Conservation (phyloP, 768 basidiomycete genomes). For the Rhizopogon rudus region DNA sequence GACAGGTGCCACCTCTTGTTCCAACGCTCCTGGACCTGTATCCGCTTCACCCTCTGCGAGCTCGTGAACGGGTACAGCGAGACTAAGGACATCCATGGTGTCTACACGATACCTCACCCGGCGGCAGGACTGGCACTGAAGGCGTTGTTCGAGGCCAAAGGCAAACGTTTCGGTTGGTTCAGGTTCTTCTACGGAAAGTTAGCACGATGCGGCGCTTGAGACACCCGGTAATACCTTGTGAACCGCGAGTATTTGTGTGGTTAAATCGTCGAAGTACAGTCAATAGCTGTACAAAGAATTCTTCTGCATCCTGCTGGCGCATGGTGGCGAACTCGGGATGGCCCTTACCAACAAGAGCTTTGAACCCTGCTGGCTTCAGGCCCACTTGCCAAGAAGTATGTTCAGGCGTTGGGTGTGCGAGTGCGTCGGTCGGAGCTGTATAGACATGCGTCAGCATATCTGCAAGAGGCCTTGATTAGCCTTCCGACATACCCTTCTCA, state of each 20-base stretch:
- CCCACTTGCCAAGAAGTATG: conserved; percentile 59
- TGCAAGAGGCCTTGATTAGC: conserved; percentile 4
- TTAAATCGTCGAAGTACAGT: conserved; percentile 65
- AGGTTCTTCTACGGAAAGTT: conserved; percentile 6
- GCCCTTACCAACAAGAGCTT: conserved; percentile 84
- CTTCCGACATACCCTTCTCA: conserved; percentile 8
- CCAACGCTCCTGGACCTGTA: conserved; percentile 3
- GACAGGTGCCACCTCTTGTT: neutral
- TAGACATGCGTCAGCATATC: conserved; percentile 8
- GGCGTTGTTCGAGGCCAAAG: conserved; percentile 81
- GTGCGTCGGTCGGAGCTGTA: conserved; percentile 26
- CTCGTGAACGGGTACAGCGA: conserved; percentile 68
- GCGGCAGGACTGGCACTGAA: conserved; percentile 76
- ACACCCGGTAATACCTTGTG: conserved; percentile 19
- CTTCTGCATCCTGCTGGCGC: conserved; percentile 95
- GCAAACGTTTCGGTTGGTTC: conserved; percentile 77
- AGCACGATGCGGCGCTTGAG: conserved; percentile 19
- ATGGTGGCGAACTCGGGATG: conserved; percentile 95
- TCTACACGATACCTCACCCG: conserved; percentile 84
- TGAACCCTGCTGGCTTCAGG: conserved; percentile 78
- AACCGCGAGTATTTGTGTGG: conserved; percentile 39
- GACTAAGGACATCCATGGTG: conserved; percentile 67
- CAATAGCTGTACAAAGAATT: conserved; percentile 84
- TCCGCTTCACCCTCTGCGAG: conserved; percentile 9
- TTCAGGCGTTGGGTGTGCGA: conserved; percentile 24